Evolutionary conservation across 345 rosid species (phyloP), one percentile per base, ranked within the genome.

Genomic region (Gossypioides kirkii): DNA sequence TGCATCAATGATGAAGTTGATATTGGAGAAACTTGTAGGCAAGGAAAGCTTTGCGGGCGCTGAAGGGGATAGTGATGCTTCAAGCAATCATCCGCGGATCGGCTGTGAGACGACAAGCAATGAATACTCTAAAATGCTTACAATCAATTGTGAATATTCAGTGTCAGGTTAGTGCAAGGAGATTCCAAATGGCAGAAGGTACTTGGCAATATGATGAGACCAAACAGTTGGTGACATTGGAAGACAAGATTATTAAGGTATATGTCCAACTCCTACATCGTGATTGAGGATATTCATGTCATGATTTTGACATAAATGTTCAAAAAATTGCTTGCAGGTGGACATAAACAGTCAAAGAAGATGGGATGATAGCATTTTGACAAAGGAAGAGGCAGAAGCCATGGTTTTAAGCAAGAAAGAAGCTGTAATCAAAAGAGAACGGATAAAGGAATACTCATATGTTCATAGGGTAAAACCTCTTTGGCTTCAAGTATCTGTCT

Each of bases 21-120:
- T 61, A 26, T 55, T 58, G 68, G 79, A 43, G 42, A 65, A 49
- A 49, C 26, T 69, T 81, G 77, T 74, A 94, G 98, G 98, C 98
- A 55, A 89, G 90, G 82, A 90, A 91, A 83, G 98, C 98, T 52
- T 77, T 89, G 80, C 80, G 88, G 75, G 98, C 98, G 14, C 61
- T 94, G 79, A 94, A 87, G 80, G 98, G 98, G 25, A 94, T 94
- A 77, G 97, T 90, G 72, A 89, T 73, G 86, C 97, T 94, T 23
- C 98, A 94, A 80, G 97, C 98, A 5, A 84, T 91, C 64, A 89
- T 94, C 22, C 83, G 97, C 63, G 98, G 97, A 45, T 75, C 85
- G 73, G 84, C 87, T 0, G 93, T 91, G 76, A 83, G 98, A 81
- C 91, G 91, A 59, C 97, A 94, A 76, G 94, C 97, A 16, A 77